A percentile compares a stretch with the other conserved stretches of the same genome.
Conservation (phyloP, 768 basidiomycete genomes). For the Lactifluus piperatus region DNA sequence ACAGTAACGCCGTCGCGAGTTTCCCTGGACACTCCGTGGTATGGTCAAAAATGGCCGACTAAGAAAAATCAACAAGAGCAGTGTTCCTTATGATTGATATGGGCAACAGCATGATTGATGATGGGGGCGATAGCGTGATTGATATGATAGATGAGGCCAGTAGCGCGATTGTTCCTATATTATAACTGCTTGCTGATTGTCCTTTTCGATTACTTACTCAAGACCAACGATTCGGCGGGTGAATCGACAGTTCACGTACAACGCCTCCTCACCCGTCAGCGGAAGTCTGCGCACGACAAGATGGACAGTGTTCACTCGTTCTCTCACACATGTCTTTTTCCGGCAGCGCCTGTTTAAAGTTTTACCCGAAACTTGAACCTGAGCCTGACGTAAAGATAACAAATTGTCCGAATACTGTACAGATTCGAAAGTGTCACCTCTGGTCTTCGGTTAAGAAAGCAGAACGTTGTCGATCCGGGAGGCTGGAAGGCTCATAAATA, state of each 20-base stretch:
- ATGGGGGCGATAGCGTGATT: too few relatives aligned
- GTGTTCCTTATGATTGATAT: too few relatives aligned
- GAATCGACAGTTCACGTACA: conserved; percentile 84
- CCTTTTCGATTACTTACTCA: too few relatives aligned
- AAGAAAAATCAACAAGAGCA: too few relatives aligned
- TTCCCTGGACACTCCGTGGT: conserved; percentile 30
- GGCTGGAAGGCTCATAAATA: conserved; percentile 74
- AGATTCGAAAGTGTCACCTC: conserved; percentile 77
- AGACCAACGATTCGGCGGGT: conserved; percentile 69
- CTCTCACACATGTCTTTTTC: conserved; percentile 57
- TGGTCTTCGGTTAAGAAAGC: conserved; percentile 51
- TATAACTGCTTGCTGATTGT: too few relatives aligned
- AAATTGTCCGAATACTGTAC: conserved; percentile 65
- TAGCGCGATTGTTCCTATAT: too few relatives aligned
- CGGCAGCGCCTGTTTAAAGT: conserved; percentile 69
- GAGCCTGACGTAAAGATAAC: conserved; percentile 68
- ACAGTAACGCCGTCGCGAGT: conserved; percentile 69
- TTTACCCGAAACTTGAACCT: conserved; percentile 75
- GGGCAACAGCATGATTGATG: too few relatives aligned
- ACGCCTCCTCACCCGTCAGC: conserved; percentile 58
- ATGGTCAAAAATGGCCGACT: conserved; percentile 75
- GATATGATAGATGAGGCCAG: too few relatives aligned
- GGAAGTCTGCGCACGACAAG: conserved; percentile 74
- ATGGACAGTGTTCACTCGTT: conserved; percentile 75
- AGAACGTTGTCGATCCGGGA: conserved; percentile 84